A percentile compares a stretch with the other conserved stretches of the same genome.
phyloP scores from a whole-genome alignment of 495 filamentous ascomycete species.

The Cercophora sp. region DNA sequence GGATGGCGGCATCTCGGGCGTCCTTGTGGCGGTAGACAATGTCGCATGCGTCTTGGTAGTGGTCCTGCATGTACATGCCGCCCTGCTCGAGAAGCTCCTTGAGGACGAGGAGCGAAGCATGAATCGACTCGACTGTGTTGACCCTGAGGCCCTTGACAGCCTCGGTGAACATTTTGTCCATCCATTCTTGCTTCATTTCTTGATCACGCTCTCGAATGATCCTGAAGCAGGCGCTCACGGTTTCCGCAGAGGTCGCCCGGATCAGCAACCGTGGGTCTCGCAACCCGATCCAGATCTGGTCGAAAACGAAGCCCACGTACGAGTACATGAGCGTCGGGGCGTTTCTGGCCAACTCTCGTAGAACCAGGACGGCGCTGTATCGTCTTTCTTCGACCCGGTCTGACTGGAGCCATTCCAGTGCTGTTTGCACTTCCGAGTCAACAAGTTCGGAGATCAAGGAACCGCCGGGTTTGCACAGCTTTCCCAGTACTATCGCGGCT shows the following conservation, averaged over 20 bases:
- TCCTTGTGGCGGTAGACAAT: slow-evolving; percentile 87
- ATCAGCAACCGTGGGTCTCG: slow-evolving; percentile 86
- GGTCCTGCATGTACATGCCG: slow-evolving; percentile 97
- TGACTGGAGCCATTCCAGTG: slow-evolving; percentile 92
- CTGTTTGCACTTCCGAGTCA: slow-evolving; percentile 91
- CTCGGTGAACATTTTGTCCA: slow-evolving; percentile 81
- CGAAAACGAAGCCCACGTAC: slow-evolving; percentile 84
- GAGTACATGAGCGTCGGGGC: slow-evolving; percentile 91
- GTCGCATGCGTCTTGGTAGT: slow-evolving; percentile 84
- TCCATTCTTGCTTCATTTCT: slow-evolving; percentile 76
- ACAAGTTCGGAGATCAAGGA: slow-evolving; percentile 94
- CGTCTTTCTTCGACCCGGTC: slow-evolving; percentile 88
- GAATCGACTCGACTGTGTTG: slow-evolving; percentile 75
- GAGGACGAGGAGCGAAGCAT: slow-evolving; percentile 86
- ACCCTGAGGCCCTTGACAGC: slow-evolving; percentile 71
- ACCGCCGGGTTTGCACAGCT: slow-evolving; percentile 85
- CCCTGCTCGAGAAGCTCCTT: slow-evolving; percentile 88
- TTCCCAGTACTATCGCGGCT: slow-evolving; percentile 82
- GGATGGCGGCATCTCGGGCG: slow-evolving; percentile 79
- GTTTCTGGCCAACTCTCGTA: slow-evolving; percentile 83
- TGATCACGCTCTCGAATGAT: slow-evolving; percentile 91
- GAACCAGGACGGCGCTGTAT: slow-evolving; percentile 84
- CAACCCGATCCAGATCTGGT: slow-evolving; percentile 91
- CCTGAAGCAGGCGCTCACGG: slow-evolving; percentile 85
- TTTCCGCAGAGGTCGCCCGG: slow-evolving; percentile 83